Evolutionary conservation across 2,329 filamentous ascomycete genomes (phyloP).

Genomic region (Neofusicoccum cordaticola): DNA sequence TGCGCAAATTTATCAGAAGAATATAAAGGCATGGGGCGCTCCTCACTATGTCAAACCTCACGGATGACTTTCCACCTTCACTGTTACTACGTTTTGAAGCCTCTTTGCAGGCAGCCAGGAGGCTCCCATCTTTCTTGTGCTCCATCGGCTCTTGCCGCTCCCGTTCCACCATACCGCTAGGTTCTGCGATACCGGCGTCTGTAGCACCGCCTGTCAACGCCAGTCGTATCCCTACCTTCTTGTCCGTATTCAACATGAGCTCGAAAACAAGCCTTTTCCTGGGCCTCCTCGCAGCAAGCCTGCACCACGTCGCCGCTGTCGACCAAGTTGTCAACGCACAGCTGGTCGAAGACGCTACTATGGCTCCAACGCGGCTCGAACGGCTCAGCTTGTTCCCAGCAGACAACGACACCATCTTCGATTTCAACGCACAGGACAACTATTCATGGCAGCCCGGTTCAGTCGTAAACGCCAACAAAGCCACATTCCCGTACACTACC

Average conservation of each 20-base stretch:
- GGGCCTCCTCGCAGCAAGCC: background rate
- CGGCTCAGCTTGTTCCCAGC: constrained; percentile 40
- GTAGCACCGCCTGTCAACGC: background rate
- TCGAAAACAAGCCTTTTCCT: background rate
- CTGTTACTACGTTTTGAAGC: background rate
- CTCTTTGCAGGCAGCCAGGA: background rate
- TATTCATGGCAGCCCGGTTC: constrained; percentile 47
- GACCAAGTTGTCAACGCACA: background rate
- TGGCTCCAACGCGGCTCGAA: constrained; percentile 43
- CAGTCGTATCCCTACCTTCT: background rate
- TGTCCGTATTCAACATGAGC: background rate
- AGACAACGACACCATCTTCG: constrained; percentile 48
- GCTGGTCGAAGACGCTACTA: background rate
- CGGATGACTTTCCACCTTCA: background rate
- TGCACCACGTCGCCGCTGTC: background rate
- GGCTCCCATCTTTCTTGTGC: background rate
- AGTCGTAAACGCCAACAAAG: constrained; percentile 53
- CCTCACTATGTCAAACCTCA: background rate
- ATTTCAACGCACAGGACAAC: constrained; percentile 45
- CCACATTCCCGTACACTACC: constrained; percentile 49
- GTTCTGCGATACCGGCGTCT: background rate
- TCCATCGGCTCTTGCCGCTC: background rate
- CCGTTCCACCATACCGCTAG: background rate
- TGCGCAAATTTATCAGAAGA: background rate
- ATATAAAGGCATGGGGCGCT: background rate